A percentile compares a stretch with the other conserved stretches of the same genome.
Evolutionary conservation across 352 stramenopile species (phyloP).

Genomic region (Thraustochytrium striatum): DNA sequence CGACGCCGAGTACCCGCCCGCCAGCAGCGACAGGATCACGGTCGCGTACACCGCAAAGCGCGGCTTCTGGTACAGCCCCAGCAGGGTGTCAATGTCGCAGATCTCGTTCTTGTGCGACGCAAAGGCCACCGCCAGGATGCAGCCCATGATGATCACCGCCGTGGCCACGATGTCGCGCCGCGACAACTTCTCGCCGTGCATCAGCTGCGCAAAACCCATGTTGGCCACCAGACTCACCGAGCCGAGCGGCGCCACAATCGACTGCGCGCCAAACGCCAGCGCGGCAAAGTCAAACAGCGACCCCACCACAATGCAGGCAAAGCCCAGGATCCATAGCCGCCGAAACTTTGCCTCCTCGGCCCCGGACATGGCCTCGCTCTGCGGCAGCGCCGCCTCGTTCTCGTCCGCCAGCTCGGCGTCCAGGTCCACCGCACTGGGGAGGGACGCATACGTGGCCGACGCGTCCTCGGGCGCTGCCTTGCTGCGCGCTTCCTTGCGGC

Average conservation of each 20-base stretch:
- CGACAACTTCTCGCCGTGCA: slow-evolving; percentile 49
- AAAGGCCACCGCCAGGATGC: slow-evolving; percentile 47
- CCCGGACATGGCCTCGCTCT: not conserved
- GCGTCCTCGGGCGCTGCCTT: not conserved
- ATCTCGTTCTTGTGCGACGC: slow-evolving; percentile 49
- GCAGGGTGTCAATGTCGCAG: slow-evolving; percentile 17
- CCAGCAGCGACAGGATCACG: slow-evolving; percentile 36
- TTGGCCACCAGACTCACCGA: slow-evolving; percentile 48
- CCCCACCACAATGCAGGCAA: slow-evolving; percentile 43
- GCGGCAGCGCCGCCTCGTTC: too few relatives aligned
- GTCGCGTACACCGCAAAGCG: slow-evolving; percentile 32
- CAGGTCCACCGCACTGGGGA: not conserved
- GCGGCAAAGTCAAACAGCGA: slow-evolving; percentile 50
- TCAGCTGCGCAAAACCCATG: slow-evolving; percentile 43
- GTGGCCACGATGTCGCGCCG: slow-evolving; percentile 43
- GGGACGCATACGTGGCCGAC: not conserved
- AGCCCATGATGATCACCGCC: slow-evolving; percentile 41
- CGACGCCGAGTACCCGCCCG: not conserved
- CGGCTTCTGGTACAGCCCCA: slow-evolving; percentile 31
- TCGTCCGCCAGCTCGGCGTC: not conserved
- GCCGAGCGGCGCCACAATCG: slow-evolving; percentile 45
- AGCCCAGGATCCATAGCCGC: slow-evolving; percentile 18
- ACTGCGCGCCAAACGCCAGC: slow-evolving; percentile 48
- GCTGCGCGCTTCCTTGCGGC: not conserved
- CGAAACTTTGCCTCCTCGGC: slow-evolving; percentile 3